These are phyloP conservation scores for Xylaria longipes DNA, from an alignment of 495 filamentous ascomycete species.

Conservation along the genomic window DNA sequence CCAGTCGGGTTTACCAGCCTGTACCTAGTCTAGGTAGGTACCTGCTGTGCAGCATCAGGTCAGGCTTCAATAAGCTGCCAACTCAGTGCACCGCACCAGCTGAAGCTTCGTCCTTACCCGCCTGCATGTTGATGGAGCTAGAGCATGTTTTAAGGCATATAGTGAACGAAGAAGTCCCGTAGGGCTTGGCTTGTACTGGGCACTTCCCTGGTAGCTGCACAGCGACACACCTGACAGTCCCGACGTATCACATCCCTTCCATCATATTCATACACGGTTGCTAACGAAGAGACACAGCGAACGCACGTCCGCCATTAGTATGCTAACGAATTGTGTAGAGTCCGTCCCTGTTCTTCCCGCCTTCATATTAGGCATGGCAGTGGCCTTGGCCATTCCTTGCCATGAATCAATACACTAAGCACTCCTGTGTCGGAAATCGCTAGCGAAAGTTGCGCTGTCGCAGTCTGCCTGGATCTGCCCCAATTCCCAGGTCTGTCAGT, in stretches of 20 bases:
- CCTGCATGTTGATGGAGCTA: too few species aligned
- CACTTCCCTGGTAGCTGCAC: too few species aligned
- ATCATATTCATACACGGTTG: background rate
- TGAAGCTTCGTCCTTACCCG: constrained; percentile 7
- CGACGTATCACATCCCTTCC: too few species aligned
- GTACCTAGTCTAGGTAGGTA: background rate
- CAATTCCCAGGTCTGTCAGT: background rate
- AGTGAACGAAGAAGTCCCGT: background rate
- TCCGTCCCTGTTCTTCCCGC: background rate
- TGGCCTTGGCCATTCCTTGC: background rate
- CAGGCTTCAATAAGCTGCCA: constrained; percentile 1
- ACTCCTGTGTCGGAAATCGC: background rate
- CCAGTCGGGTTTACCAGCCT: background rate
- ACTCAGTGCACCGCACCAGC: background rate
- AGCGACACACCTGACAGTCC: too few species aligned
- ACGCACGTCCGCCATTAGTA: background rate
- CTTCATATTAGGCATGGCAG: background rate
- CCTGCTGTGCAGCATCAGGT: background rate
- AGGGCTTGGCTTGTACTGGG: background rate
- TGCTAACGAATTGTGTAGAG: background rate
- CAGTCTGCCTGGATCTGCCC: background rate
- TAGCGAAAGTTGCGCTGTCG: background rate
- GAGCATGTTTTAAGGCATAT: background rate
- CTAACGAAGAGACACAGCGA: background rate
- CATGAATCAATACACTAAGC: background rate